A percentile compares a stretch with the other conserved stretches of the same genome.
phyloP scores from a whole-genome alignment of 192 early-diverging fungal genomes.

The Jimgerdemannia flammicorona region DNA sequence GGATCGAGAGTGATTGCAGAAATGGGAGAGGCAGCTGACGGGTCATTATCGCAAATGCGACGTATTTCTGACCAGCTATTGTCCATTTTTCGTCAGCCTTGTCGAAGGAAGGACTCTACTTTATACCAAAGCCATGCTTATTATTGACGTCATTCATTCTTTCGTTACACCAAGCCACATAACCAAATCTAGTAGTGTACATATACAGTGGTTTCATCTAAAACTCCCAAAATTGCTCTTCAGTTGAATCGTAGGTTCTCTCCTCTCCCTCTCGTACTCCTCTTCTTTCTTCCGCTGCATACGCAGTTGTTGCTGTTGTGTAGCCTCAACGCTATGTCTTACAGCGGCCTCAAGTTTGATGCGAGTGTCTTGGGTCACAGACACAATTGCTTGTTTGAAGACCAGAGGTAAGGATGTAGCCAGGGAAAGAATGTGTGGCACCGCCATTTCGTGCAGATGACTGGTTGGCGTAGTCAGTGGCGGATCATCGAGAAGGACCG shows the following conservation, averaged over 20 bases:
- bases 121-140: too few relatives aligned
- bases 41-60: constrained; percentile 22
- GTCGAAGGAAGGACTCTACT: too few relatives aligned
- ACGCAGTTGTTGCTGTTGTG: constrained; percentile 33
- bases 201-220: neutral
- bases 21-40: constrained; percentile 29
- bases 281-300: constrained; percentile 25
- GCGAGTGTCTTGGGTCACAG: constrained; percentile 30
- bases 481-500: constrained; percentile 31
- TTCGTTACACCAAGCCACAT: too few relatives aligned
- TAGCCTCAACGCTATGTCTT: constrained; percentile 37
- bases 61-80: constrained; percentile 31
- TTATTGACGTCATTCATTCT: too few relatives aligned
- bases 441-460: constrained; percentile 30
- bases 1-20: constrained; percentile 59
- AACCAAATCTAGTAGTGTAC: too few relatives aligned
- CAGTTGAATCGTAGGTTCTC: constrained; percentile 38
- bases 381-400: constrained; percentile 37
- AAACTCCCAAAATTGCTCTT: constrained; percentile 37
- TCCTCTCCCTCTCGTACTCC: constrained; percentile 15
- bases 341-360: constrained; percentile 46
- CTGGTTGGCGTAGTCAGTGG: constrained; percentile 2
- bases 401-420: constrained; percentile 32
- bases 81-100: neutral
- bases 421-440: constrained; percentile 37